Evolutionary conservation across 2,329 filamentous ascomycete genomes (phyloP).

Genomic region (Curvularia spicifera): DNA sequence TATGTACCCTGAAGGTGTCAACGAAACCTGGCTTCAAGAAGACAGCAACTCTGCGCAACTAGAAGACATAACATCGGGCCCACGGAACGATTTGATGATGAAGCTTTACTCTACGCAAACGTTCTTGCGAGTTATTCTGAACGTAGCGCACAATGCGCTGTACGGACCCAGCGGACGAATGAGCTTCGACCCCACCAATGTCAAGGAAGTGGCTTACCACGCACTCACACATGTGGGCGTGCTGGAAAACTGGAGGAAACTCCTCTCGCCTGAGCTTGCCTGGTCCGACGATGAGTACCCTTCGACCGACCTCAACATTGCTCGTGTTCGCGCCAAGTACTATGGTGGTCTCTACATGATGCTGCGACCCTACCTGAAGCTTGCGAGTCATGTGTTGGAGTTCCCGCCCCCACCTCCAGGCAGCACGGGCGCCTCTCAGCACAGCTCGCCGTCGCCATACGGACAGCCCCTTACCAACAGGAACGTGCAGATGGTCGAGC

Average conservation of each 20-base stretch:
- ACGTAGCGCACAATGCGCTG: slow-evolving; percentile 61
- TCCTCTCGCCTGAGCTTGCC: slow-evolving; percentile 59
- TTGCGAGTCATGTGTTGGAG: slow-evolving; percentile 61
- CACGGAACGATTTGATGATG: slow-evolving; percentile 54
- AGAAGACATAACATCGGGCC: slow-evolving; percentile 18
- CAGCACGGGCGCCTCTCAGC: slow-evolving; percentile 30
- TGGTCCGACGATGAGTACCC: slow-evolving; percentile 74
- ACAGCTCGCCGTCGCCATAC: slow-evolving; percentile 60
- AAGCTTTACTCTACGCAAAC: slow-evolving; percentile 68
- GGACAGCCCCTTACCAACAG: slow-evolving; percentile 30
- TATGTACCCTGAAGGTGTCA: slow-evolving; percentile 69
- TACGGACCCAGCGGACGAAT: slow-evolving; percentile 53
- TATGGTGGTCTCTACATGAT: slow-evolving; percentile 92
- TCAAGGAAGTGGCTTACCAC: slow-evolving; percentile 39
- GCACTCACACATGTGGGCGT: slow-evolving; percentile 50
- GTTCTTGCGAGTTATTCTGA: slow-evolving; percentile 63
- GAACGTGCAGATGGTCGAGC: slow-evolving; percentile 39
- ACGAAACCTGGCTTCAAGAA: slow-evolving; percentile 44
- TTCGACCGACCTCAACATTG: slow-evolving; percentile 76
- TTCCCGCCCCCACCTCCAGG: slow-evolving; percentile 39
- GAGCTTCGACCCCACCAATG: slow-evolving; percentile 44
- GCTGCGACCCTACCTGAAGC: slow-evolving; percentile 76
- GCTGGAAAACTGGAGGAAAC: slow-evolving; percentile 61
- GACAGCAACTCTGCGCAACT: slow-evolving; percentile 12
- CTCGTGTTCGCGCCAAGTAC: slow-evolving; percentile 89